phyloP scores from a whole-genome alignment of 2,329 filamentous ascomycete species.

The Botryotinia convoluta region DNA sequence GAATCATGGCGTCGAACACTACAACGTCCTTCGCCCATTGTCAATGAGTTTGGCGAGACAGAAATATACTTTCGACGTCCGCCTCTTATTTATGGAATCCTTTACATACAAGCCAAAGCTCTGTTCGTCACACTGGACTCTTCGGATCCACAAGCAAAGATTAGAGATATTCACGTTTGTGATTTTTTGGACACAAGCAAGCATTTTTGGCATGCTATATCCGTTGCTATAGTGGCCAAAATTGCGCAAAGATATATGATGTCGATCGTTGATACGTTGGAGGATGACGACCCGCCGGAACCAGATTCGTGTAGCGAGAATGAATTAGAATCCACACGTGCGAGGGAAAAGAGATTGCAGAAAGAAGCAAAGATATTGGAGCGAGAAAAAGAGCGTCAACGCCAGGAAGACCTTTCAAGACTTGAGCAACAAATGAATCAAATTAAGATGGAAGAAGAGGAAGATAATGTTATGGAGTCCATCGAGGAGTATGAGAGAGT shows the following conservation, averaged over 20 bases:
- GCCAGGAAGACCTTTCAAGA: background rate
- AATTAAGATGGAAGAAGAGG: constrained; percentile 10
- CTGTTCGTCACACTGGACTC: constrained; percentile 38
- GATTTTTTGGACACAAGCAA: constrained; percentile 34
- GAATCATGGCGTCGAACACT: constrained; percentile 32
- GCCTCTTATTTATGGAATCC: constrained; percentile 39
- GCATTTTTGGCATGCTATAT: constrained; percentile 40
- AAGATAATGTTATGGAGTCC: constrained; percentile 9
- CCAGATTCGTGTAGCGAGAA: constrained; percentile 29
- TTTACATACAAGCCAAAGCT: constrained; percentile 33
- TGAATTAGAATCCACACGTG: constrained; percentile 10
- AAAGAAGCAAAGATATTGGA: constrained; percentile 8
- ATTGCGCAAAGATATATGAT: constrained; percentile 37
- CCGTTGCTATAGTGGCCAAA: constrained; percentile 36
- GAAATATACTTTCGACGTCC: constrained; percentile 31
- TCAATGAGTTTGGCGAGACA: constrained; percentile 28
- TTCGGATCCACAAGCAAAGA: constrained; percentile 29
- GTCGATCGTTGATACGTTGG: constrained; percentile 34
- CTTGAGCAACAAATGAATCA: constrained; percentile 8
- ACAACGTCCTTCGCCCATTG: constrained; percentile 20
- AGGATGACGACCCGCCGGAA: constrained; percentile 27
- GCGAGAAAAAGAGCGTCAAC: constrained; percentile 6
- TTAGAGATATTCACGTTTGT: constrained; percentile 34
- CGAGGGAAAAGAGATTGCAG: constrained; percentile 7
- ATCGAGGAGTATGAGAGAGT: constrained; percentile 11